Conservation (phyloP, 2,329 filamentous ascomycete genomes). For the Hypoxylon sp. region DNA sequence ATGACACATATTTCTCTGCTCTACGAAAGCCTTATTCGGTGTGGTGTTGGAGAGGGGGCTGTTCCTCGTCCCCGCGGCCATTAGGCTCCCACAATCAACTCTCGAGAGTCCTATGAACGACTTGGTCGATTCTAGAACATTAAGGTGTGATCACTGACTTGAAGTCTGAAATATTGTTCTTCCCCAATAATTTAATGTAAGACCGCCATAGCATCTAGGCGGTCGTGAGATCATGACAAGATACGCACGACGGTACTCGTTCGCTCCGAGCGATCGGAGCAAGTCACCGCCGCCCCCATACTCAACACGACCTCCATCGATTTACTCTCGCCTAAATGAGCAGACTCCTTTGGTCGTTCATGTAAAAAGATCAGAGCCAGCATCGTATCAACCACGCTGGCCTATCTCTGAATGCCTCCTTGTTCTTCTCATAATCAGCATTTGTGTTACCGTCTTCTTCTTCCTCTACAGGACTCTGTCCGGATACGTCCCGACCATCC, state of each 20-base stretch:
- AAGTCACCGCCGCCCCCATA: constrained; percentile 42
- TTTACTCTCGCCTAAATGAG: constrained; percentile 8
- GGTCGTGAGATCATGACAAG: constrained; percentile 25
- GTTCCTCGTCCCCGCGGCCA: constrained; percentile 14
- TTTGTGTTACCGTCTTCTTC: constrained; percentile 6
- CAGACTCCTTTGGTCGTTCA: constrained; percentile 22
- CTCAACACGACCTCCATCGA: constrained; percentile 4
- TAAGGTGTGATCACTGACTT: background rate
- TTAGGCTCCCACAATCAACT: constrained; percentile 15
- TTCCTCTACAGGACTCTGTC: background rate
- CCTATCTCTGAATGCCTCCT: background rate
- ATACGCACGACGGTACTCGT: background rate
- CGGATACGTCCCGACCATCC: background rate
- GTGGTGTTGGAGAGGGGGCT: constrained; percentile 20
- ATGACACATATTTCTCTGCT: constrained; percentile 3
- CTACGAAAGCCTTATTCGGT: background rate
- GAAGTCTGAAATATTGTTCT: background rate
- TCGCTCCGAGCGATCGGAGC: constrained; percentile 11
- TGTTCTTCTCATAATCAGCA: background rate
- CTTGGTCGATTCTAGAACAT: background rate
- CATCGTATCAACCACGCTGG: background rate
- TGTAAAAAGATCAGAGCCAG: background rate
- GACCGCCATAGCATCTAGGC: background rate
- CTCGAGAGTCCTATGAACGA: background rate
- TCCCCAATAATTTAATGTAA: background rate